phyloP scores from a whole-genome alignment of 805 yeast species.

The Saccharomyces kudriavzevii region DNA sequence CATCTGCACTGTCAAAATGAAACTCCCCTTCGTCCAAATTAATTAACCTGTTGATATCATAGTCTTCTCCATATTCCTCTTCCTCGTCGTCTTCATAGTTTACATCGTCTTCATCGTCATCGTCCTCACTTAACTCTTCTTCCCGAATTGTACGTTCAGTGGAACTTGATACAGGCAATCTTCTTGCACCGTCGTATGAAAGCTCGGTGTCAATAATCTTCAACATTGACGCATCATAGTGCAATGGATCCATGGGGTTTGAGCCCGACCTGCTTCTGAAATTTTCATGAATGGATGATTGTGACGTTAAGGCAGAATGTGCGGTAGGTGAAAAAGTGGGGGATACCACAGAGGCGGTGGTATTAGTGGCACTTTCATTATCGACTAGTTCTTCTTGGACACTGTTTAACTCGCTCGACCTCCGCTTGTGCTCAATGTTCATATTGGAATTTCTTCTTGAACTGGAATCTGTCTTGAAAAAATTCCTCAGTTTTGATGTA shows the following conservation, averaged over 20 bases:
- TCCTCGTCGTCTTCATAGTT: conserved; percentile 13
- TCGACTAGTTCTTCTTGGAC: background rate
- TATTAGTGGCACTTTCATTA: background rate
- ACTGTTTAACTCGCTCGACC: background rate
- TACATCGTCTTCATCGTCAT: conserved; percentile 15
- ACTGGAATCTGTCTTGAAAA: background rate
- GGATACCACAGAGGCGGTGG: background rate
- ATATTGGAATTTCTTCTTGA: background rate
- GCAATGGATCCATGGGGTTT: background rate
- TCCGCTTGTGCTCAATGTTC: background rate
- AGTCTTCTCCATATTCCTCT: conserved; percentile 9
- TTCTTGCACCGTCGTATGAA: background rate
- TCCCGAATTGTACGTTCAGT: background rate
- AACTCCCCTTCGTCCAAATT: conserved; percentile 24
- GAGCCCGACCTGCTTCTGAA: background rate
- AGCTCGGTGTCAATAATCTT: background rate
- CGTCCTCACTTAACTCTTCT: conserved; percentile 5
- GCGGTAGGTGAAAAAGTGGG: background rate
- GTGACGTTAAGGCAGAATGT: background rate
- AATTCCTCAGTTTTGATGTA: background rate
- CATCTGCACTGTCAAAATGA: conserved; percentile 11
- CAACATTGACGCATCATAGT: background rate
- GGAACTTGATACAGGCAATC: background rate
- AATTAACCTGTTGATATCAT: conserved; percentile 12
- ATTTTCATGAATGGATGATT: background rate